Base-by-base conservation (phyloP, 2,329 filamentous ascomycete genomes). In the Microcera coccophila region DNA sequence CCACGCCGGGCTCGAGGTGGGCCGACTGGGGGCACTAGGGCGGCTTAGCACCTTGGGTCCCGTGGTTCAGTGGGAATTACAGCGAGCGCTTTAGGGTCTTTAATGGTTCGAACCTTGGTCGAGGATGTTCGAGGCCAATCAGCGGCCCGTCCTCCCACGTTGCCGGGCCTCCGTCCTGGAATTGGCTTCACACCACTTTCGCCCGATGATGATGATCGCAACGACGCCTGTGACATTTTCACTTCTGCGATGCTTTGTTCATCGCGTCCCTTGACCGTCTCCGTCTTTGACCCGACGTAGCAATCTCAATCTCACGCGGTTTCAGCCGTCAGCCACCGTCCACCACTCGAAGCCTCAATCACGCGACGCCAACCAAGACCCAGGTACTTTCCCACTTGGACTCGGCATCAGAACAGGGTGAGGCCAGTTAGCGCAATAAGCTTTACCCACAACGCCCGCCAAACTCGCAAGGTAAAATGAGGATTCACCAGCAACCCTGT, bases 401-500 rank as follows among this genome's bases (percentile, higher is more conserved):
- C 29, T 32, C 29, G 29, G 29, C 29, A 14, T 32, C 15, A 15
- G n/a, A 32, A 32, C 29, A 32, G 33, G 8, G 16, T 17, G 17
- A 35, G 33, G 17, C 33, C 5, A 19, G 10, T 20, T 35, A 35
- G 33, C 29, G 29, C 29, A 9, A 32, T 32, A 8, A 32, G 29
- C 40, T 19, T 35, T 16, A 28, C 38, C 28, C 28, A 28, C 33
- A 39, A 31, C 31, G 17, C 16, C 41, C 32, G 38, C 18, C 34
- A n/a, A 36, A 32, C 36, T 36, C 45, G 49, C 37, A 46, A 41
- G 34, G 51, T 50, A 47, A 58, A 57, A 58, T 58, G 55, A 58
- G 50, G 53, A 57, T 57, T 43, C 44, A 43, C 53, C 47, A 42
- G 43, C 29, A 37, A 31, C 49, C 39, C 45, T 48, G 45, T 42